Percentiles rank a stretch among this genome's conserved stretches.
Conservation (phyloP, 164 flowering plant genomes). For the Nymphaea colorata region DNA sequence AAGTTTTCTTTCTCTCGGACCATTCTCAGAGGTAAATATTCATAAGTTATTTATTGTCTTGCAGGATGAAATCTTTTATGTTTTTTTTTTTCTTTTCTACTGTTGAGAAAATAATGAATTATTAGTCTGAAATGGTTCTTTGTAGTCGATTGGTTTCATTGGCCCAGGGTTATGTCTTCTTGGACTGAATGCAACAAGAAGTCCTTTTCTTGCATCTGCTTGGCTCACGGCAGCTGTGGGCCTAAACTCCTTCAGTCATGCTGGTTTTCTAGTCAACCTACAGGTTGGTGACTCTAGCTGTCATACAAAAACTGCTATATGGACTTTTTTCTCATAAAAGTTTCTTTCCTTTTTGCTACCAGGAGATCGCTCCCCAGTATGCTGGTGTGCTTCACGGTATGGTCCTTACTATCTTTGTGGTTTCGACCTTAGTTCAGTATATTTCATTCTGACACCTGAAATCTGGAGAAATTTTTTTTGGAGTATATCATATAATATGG, state of each 20-base stretch:
- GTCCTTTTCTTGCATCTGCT: constrained; percentile 63
- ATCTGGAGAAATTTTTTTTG: too few relatives aligned
- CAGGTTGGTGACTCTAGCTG: constrained; percentile 39
- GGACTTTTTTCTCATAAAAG: neutral
- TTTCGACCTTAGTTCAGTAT: too few relatives aligned
- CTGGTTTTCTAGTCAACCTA: constrained; percentile 90
- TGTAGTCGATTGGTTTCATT: constrained; percentile 87
- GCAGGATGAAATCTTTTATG: too few relatives aligned
- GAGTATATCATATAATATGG: too few relatives aligned
- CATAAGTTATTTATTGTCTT: too few relatives aligned
- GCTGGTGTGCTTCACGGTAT: constrained; percentile 90
- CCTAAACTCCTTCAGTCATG: constrained; percentile 84
- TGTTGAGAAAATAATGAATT: neutral
- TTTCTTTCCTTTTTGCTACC: constrained; percentile 13
- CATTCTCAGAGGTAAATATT: too few relatives aligned
- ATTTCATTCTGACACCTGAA: too few relatives aligned
- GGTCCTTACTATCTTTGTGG: neutral
- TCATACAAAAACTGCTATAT: neutral
- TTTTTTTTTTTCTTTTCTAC: too few relatives aligned
- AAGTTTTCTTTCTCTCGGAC: too few relatives aligned
- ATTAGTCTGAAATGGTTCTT: constrained; percentile 3
- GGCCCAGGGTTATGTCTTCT: constrained; percentile 78
- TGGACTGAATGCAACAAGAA: constrained; percentile 55
- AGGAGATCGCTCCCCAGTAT: constrained; percentile 94
- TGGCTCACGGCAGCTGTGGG: constrained; percentile 93